Conservation (phyloP, 768 basidiomycete genomes). For the Termitomyces eurrhizus region DNA sequence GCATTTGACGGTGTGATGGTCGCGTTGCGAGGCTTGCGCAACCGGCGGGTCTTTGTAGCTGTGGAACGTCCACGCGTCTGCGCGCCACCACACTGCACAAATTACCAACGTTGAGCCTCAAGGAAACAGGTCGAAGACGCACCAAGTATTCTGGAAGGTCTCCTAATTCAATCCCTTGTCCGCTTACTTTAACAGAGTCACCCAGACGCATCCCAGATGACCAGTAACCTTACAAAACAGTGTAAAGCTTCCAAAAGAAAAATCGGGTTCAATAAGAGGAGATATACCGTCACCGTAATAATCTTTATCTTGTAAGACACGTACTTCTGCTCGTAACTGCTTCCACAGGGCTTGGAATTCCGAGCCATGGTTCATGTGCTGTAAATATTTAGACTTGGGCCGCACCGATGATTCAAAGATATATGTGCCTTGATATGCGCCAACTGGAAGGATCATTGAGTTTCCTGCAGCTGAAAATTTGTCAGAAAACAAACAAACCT, state of each 20-base stretch:
- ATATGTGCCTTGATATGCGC: slow-evolving; percentile 72
- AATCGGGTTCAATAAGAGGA: background rate
- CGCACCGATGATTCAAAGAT: background rate
- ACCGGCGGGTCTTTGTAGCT: slow-evolving; percentile 37
- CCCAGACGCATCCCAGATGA: slow-evolving; percentile 69
- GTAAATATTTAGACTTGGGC: background rate
- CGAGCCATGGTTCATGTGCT: slow-evolving; percentile 82
- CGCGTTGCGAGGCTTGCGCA: slow-evolving; percentile 21
- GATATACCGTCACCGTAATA: slow-evolving; percentile 78
- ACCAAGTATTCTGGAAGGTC: slow-evolving; percentile 82
- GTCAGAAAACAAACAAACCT: slow-evolving; percentile 44
- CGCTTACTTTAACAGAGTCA: slow-evolving; percentile 46
- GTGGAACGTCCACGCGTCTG: slow-evolving; percentile 60
- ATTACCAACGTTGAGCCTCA: background rate
- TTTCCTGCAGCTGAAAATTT: slow-evolving; percentile 3
- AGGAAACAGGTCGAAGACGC: slow-evolving; percentile 9
- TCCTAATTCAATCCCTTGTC: slow-evolving; percentile 42
- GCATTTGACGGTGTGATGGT: slow-evolving; percentile 46
- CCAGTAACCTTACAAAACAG: slow-evolving; percentile 60
- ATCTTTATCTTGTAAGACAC: slow-evolving; percentile 64
- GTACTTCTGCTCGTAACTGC: slow-evolving; percentile 60
- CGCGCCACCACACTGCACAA: slow-evolving; percentile 71
- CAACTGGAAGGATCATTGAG: slow-evolving; percentile 40
- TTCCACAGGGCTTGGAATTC: slow-evolving; percentile 75
- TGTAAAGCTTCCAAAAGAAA: background rate